Percentiles rank a stretch among this genome's conserved stretches.
These are phyloP conservation scores for Rutstroemia sp. DNA, from an alignment of 2,329 filamentous ascomycete genomes.

Conservation along the genomic window DNA sequence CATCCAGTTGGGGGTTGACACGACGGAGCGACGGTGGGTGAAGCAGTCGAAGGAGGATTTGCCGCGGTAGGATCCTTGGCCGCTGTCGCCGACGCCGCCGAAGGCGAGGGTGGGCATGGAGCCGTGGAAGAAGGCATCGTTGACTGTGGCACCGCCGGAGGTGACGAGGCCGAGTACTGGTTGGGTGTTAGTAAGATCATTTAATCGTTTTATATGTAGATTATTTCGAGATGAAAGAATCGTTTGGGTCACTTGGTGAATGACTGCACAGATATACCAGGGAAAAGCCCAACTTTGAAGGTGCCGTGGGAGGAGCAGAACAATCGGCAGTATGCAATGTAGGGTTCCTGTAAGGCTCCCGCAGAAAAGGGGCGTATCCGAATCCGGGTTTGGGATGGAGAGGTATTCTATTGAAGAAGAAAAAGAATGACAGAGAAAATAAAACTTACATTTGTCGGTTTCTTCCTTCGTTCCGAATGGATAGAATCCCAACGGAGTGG, in stretches of 20 bases:
- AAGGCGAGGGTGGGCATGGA: constrained; percentile 67
- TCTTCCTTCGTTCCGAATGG: constrained; percentile 78
- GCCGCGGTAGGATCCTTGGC: constrained; percentile 70
- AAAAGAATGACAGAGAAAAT: background rate
- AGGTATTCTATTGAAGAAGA: too few species aligned
- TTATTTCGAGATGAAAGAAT: background rate
- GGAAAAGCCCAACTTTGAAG: too few species aligned
- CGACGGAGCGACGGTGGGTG: constrained; percentile 51
- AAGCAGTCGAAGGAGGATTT: constrained; percentile 65
- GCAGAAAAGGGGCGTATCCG: background rate
- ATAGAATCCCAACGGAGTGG: constrained; percentile 77
- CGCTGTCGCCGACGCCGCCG: constrained; percentile 75
- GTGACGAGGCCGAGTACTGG: constrained; percentile 53
- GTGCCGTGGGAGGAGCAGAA: background rate
- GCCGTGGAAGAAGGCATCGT: constrained; percentile 63
- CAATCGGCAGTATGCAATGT: background rate
- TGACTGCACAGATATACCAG: too few species aligned
- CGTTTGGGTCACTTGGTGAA: background rate
- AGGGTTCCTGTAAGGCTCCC: background rate
- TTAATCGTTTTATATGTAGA: background rate
- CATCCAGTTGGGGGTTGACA: constrained; percentile 58
- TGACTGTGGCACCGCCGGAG: constrained; percentile 62
- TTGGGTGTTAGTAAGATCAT: constrained; percentile 7
- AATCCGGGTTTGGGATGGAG: background rate
- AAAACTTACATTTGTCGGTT: constrained; percentile 57